phyloP scores from a whole-genome alignment of 176 grass and related monocot species.

The Avena sativa region DNA sequence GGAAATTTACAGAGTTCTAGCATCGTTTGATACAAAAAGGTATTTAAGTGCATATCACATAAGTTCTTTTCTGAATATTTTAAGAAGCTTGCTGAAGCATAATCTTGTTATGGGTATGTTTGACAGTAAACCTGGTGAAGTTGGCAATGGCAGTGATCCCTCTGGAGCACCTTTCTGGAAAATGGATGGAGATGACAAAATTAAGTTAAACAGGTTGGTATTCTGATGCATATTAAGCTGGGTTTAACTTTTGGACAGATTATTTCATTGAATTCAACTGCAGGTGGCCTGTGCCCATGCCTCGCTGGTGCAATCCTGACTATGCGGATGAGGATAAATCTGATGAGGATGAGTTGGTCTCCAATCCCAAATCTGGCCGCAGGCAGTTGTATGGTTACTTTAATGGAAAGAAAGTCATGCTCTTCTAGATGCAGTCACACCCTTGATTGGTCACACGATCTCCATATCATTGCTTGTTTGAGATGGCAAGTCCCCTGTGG shows the following conservation, averaged over 20 bases:
- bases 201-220: constrained; percentile 12
- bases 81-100: not conserved
- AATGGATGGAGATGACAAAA: not conserved
- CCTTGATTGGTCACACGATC: not conserved
- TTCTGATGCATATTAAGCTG: not conserved
- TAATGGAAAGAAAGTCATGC: no score
- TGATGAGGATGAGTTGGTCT: no score
- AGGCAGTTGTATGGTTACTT: no score
- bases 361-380: no score
- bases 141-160: not conserved
- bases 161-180: not conserved
- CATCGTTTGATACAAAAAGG: constrained; percentile 11
- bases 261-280: not conserved
- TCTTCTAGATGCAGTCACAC: not conserved
- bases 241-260: not conserved
- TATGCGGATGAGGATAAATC: no score
- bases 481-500: not conserved
- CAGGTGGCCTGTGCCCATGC: constrained; percentile 15
- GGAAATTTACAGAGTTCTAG: not conserved
- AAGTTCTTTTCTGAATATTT: not conserved
- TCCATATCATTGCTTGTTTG: not conserved
- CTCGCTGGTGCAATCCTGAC: not conserved
- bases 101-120: not conserved
- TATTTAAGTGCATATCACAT: not conserved
- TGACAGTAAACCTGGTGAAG: not conserved